Conservation (phyloP, 1,139 yeast genomes). For the Candida frijolesensis region DNA sequence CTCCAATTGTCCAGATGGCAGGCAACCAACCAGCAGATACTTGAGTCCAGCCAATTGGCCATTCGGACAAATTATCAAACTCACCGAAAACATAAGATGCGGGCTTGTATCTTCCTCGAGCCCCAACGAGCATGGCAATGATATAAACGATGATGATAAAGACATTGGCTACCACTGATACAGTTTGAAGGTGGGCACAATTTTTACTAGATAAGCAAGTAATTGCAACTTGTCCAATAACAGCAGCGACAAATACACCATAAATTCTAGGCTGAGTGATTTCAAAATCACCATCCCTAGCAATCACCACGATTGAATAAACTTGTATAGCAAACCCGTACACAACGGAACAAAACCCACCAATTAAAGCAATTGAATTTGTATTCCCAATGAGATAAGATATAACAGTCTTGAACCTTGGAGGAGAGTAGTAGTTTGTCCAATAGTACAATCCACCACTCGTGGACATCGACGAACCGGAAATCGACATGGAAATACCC, state of each 20-base stretch:
- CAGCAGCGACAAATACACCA: conserved; percentile 40
- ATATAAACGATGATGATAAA: conserved; percentile 57
- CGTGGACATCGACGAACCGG: conserved; percentile 72
- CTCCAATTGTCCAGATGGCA: conserved; percentile 67
- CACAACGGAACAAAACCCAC: conserved; percentile 39
- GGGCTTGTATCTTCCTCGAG: conserved; percentile 29
- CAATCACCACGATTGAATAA: conserved; percentile 34
- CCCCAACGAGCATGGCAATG: conserved; percentile 66
- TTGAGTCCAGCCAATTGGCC: conserved; percentile 70
- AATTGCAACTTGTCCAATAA: conserved; percentile 27
- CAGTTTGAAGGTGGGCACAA: conserved; percentile 59
- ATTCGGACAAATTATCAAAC: conserved; percentile 53
- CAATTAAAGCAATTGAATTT: conserved; percentile 36
- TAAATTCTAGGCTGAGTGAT: conserved; percentile 33
- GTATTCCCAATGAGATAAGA: conserved; percentile 48
- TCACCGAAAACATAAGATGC: conserved; percentile 56
- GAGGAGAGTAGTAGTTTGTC: conserved; percentile 42
- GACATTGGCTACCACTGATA: conserved; percentile 58
- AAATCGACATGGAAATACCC: conserved; percentile 63
- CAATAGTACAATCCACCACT: conserved; percentile 71
- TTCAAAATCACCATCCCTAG: conserved; percentile 31
- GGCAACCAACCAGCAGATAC: conserved; percentile 60
- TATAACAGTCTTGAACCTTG: conserved; percentile 30
- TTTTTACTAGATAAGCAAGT: conserved; percentile 38
- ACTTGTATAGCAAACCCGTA: conserved; percentile 41